Base-by-base conservation (phyloP, 2,329 filamentous ascomycete genomes). In the Hypoxylon rubiginosum region DNA sequence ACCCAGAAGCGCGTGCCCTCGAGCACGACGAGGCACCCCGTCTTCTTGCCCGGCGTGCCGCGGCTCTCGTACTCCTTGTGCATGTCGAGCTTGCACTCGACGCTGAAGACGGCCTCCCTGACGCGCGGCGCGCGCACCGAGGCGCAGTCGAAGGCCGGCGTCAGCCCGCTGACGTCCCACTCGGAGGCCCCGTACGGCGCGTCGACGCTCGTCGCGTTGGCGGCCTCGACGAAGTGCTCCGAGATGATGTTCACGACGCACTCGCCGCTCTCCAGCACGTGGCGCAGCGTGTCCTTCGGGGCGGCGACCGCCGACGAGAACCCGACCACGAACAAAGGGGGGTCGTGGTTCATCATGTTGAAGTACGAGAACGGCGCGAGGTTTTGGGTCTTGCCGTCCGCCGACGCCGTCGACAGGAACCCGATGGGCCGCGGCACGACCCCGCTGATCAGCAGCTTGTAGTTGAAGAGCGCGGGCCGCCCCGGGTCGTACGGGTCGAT, bases 1-100 rank as follows among this genome's bases (percentile, higher is more conserved):
- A 90, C 93, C 93, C 94, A 97, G 76, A 97, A 97, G 28, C 90
- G 85, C 34, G 92, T 90, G 0, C 93, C 95, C 81, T 97, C 93
- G 11, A 97, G 83, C 34, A 97, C 86, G 1, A 87, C 91, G 68
- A 97, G 75, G 3, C 91, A 90, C 0, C 91, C 89, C 0, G 91
- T 91, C 82, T 90, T 94, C 81, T 90, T 91, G 2, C 92, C 93
- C 0, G 91, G 90, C 1, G 81, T 88, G 0, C 84, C 84, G 56
- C 85, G 85, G 77, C 90, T 92, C 78, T 95, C 90, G 80, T 93
- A 97, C 80, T 97, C 93, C 80, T 97, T 93, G 73, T 81, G 90
- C 80, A 79, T 89, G 67, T 95, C 86, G 49, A 97, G 79, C 79
- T 90, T 93, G 34, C 88, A 92, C 82, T 98, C 95, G 52, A 97